These are phyloP conservation scores for Suillus decipiens DNA, from an alignment of 768 basidiomycete genomes.

Conservation along the genomic window DNA sequence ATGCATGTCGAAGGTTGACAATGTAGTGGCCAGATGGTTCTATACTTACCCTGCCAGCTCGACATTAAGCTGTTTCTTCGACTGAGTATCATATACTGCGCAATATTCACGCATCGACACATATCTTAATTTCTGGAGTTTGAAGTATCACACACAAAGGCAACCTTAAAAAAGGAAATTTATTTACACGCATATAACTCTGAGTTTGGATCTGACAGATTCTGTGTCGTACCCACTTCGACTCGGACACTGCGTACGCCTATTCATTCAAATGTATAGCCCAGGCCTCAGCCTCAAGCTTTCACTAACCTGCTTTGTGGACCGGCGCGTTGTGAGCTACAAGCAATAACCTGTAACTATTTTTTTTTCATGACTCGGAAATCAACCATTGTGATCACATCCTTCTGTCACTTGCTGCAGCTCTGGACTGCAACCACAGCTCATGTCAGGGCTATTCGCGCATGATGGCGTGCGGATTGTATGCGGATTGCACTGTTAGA, in stretches of 20 bases:
- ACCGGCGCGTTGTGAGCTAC: background rate
- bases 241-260: background rate
- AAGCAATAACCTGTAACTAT: background rate
- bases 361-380: background rate
- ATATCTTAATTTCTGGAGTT: too few relatives aligned
- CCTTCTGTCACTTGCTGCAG: background rate
- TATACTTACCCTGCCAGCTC: too few relatives aligned
- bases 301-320: background rate
- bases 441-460: background rate
- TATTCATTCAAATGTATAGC: background rate
- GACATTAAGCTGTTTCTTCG: too few relatives aligned
- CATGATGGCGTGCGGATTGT: background rate
- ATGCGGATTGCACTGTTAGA: background rate
- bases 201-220: too few relatives aligned
- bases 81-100: too few relatives aligned
- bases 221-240: too few relatives aligned
- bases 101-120: too few relatives aligned
- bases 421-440: background rate
- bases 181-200: too few relatives aligned
- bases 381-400: background rate
- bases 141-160: too few relatives aligned
- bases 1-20: too few relatives aligned
- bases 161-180: too few relatives aligned
- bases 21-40: too few relatives aligned
- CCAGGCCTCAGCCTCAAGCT: background rate